Conservation (phyloP, 352 stramenopile genomes). For the Globisporangium megalacanthum region DNA sequence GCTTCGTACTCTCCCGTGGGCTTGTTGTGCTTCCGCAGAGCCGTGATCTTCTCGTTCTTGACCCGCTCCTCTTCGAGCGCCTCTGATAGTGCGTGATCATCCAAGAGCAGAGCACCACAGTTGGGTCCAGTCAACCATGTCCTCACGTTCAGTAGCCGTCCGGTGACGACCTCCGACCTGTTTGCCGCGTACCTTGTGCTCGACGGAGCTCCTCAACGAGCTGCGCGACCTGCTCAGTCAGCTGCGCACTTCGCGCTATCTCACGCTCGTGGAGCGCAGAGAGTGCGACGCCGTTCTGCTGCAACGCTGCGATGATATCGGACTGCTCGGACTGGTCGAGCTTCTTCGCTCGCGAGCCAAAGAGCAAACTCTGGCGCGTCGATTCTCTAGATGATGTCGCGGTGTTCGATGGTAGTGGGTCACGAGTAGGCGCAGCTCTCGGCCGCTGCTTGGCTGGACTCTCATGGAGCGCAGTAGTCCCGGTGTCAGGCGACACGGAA, state of each 20-base stretch:
- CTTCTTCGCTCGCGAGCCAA: constrained; percentile 20
- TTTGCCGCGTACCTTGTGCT: constrained; percentile 23
- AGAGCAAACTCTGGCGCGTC: constrained; percentile 13
- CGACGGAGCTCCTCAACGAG: constrained; percentile 27
- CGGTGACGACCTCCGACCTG: no score
- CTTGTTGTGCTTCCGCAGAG: constrained; percentile 26
- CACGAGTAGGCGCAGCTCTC: neutral
- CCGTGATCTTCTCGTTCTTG: constrained; percentile 40
- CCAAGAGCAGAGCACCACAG: neutral
- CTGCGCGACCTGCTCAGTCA: constrained; percentile 32
- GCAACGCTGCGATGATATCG: constrained; percentile 24
- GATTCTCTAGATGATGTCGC: neutral
- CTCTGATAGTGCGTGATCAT: no score
- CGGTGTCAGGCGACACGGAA: neutral
- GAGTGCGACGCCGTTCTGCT: constrained; percentile 44
- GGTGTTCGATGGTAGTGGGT: neutral
- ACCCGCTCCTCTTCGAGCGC: constrained; percentile 35
- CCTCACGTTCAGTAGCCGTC: no score
- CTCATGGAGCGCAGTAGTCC: neutral
- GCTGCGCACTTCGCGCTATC: constrained; percentile 30
- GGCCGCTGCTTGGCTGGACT: neutral
- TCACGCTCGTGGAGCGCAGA: constrained; percentile 41
- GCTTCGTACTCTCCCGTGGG: constrained; percentile 14
- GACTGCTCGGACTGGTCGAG: constrained; percentile 25
- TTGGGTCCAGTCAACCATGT: no score